A percentile compares a stretch with the other conserved stretches of the same genome.
Conservation (phyloP, 768 basidiomycete species). For the Suillus variegatus region DNA sequence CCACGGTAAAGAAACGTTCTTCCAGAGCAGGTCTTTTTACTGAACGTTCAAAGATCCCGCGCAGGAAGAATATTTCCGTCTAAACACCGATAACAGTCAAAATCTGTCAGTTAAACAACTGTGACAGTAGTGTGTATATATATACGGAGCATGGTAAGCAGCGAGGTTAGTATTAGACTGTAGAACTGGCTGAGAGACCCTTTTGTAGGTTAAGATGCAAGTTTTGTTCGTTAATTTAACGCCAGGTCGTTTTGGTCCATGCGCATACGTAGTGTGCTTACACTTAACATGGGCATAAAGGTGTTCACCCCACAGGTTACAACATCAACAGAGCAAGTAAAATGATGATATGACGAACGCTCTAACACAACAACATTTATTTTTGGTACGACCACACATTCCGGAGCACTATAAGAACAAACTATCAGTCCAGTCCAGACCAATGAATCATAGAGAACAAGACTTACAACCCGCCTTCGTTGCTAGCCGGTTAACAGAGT, state of each 20-base stretch:
- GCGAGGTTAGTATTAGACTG: background rate
- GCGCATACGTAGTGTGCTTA: background rate
- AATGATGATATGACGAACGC: constrained; percentile 19
- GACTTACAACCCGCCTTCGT: constrained; percentile 92
- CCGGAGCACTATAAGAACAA: constrained; percentile 71
- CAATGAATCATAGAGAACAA: background rate
- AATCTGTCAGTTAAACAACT: background rate
- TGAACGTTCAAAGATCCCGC: background rate
- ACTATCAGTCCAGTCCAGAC: constrained; percentile 2
- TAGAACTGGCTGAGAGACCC: background rate
- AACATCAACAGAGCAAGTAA: constrained; percentile 7
- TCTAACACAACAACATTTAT: constrained; percentile 44
- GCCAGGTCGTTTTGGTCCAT: background rate
- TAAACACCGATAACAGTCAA: background rate
- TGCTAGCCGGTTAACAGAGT: constrained; percentile 94
- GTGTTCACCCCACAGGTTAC: constrained; percentile 7
- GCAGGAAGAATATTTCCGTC: background rate
- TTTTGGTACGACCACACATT: constrained; percentile 97
- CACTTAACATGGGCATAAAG: background rate
- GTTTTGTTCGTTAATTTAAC: background rate
- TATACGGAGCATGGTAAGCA: background rate
- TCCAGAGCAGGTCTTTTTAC: background rate
- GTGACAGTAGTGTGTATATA: background rate
- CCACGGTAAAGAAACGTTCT: background rate
- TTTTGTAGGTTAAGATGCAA: background rate